These are phyloP conservation scores for Laburnicola sp. DNA, from an alignment of 2,329 filamentous ascomycete species.

Conservation along the genomic window DNA sequence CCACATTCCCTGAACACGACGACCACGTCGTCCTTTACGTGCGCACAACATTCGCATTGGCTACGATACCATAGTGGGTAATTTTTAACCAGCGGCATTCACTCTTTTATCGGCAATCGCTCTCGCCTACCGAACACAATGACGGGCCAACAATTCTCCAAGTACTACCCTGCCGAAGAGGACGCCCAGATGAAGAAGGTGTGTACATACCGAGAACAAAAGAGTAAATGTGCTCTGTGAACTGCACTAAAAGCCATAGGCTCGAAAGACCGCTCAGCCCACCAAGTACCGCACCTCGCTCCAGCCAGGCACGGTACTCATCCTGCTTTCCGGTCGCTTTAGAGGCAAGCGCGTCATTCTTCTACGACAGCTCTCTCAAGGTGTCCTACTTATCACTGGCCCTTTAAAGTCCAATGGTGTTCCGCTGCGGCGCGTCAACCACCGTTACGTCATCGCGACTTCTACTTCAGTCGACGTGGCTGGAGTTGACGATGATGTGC, in stretches of 20 bases:
- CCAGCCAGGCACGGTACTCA: slow-evolving; percentile 91
- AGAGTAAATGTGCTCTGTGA: no score
- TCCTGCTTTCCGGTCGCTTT: slow-evolving; percentile 98
- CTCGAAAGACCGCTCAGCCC: slow-evolving; percentile 88
- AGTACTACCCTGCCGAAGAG: slow-evolving; percentile 98
- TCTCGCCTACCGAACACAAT: slow-evolving; percentile 20
- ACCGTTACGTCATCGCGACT: slow-evolving; percentile 90
- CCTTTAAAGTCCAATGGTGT: slow-evolving; percentile 99
- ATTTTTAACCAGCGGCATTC: no score
- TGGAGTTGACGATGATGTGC: slow-evolving; percentile 70
- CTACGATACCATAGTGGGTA: no score
- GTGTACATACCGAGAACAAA: no score
- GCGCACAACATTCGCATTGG: not conserved
- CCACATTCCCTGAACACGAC: not conserved
- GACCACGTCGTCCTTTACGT: not conserved
- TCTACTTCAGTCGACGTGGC: slow-evolving; percentile 79
- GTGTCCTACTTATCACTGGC: slow-evolving; percentile 96
- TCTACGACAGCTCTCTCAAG: slow-evolving; percentile 93
- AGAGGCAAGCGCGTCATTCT: slow-evolving; percentile 99
- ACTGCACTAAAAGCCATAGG: no score
- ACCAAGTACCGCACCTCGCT: slow-evolving; percentile 87
- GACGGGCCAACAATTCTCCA: slow-evolving; percentile 77
- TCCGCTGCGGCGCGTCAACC: slow-evolving; percentile 87
- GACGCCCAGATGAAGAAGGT: slow-evolving; percentile 90
- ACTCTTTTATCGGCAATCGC: no score